phyloP scores from a whole-genome alignment of 2,329 filamentous ascomycete genomes.

The Paecilomyces formosus region DNA sequence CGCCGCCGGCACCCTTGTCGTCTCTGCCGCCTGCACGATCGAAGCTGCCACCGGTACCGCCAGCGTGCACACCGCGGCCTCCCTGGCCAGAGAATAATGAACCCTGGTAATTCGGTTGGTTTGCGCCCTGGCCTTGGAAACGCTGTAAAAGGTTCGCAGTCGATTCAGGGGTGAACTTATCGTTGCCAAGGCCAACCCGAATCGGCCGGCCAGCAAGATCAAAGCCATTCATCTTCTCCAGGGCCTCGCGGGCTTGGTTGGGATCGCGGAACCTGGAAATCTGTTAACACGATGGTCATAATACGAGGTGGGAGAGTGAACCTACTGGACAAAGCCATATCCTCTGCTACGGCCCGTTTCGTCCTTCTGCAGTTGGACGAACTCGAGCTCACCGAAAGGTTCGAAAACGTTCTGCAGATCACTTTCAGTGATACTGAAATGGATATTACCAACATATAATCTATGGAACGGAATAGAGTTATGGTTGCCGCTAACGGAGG shows the following conservation, averaged over 20 bases:
- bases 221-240: constrained; percentile 99
- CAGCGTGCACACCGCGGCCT: constrained; percentile 75
- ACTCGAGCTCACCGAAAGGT: constrained; percentile 95
- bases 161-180: constrained; percentile 98
- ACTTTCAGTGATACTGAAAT: constrained; percentile 97
- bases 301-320: constrained; percentile 16
- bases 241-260: constrained; percentile 80
- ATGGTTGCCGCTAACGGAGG: constrained; percentile 57
- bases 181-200: constrained; percentile 96
- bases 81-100: constrained; percentile 87
- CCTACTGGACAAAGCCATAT: constrained; percentile 98
- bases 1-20: constrained; percentile 79
- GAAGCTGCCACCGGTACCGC: constrained; percentile 64
- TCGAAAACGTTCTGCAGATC: constrained; percentile 96
- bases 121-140: constrained; percentile 68
- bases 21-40: constrained; percentile 85
- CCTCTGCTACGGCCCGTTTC: constrained; percentile 84
- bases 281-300: constrained; percentile 25
- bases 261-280: constrained; percentile 75
- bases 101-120: constrained; percentile 69
- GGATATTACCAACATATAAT: constrained; percentile 97
- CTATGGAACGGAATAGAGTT: constrained; percentile 93
- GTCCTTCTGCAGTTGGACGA: constrained; percentile 95
- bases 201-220: constrained; percentile 95
- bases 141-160: constrained; percentile 87